Evolutionary conservation across 2,329 filamentous ascomycete species (phyloP), one percentile per base, ranked within the genome.

Genomic region (Trichoderma citrinoviride): DNA sequence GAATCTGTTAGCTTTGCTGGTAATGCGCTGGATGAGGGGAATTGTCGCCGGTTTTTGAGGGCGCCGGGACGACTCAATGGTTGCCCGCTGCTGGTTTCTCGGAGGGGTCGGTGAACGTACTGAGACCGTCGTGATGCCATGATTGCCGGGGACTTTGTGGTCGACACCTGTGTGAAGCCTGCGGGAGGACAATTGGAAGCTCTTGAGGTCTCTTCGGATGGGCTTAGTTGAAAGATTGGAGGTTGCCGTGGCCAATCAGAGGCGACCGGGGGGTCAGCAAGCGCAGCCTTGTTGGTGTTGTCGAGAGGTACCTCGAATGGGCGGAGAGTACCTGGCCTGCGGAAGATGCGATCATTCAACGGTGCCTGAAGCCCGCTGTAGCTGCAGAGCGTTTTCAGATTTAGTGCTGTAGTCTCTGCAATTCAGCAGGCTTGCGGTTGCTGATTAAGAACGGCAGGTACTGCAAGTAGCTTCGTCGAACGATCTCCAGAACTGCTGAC

Each of bases 91-190:
- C 7, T 14, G 12, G n/a, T 3, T 14, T 33, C n/a, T 63, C 2
- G 4, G n/a, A 23, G n/a, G 47, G 58, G 14, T 19, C 21, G 41
- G 37, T 55, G 7, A 41, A 78, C 79, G 63, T 77, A 81, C 79
- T 79, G 73, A 67, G 79, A 66, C 72, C 77, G 73, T 78, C 79
- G 78, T 68, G 74, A 72, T 70, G 79, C 72, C 79, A 81, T 81
- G 67, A 64, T 79, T 61, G 72, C 68, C 68, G 69, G 72, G 66
- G 71, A 15, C 61, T 72, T 69, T 70, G 68, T 4, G 33, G 65
- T 72, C 70, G 70, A 72, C 68, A 14, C 71, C 68, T 67, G 65
- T 67, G 68, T 71, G 65, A 68, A 70, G 68, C 69, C 69, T 43
- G 68, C 70, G 70, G 65, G 68, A 72, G 69, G 70, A 69, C 71